phyloP scores from a whole-genome alignment of 1,139 yeast genomes.

The Kodamaea derodonti region DNA sequence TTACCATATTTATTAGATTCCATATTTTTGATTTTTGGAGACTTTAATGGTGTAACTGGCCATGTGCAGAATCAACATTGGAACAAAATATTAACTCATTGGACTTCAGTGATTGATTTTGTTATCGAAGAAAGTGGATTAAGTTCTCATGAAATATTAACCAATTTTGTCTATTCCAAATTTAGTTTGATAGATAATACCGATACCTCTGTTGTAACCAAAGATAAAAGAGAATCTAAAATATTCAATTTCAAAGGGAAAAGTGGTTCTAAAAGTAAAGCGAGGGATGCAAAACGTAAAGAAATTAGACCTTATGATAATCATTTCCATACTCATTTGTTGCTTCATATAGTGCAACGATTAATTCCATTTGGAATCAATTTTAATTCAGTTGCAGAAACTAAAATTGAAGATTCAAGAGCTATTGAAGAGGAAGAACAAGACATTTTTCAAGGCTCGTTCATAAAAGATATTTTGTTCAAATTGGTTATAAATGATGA shows the following conservation, averaged over 20 bases:
- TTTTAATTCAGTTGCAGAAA: constrained; percentile 23
- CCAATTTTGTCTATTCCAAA: constrained; percentile 28
- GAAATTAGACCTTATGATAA: constrained; percentile 31
- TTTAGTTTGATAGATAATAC: constrained; percentile 17
- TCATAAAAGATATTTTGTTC: constrained; percentile 30
- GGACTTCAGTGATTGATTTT: constrained; percentile 29
- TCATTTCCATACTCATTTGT: constrained; percentile 19
- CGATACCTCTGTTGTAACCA: constrained; percentile 8
- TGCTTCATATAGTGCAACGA: constrained; percentile 28
- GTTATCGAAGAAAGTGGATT: constrained; percentile 39
- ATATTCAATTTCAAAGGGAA: constrained; percentile 26
- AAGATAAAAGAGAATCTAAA: constrained; percentile 24
- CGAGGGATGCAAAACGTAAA: constrained; percentile 15
- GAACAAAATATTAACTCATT: constrained; percentile 30
- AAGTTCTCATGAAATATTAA: constrained; percentile 35
- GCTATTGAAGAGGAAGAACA: constrained; percentile 19
- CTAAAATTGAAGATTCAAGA: constrained; percentile 10
- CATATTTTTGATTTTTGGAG: constrained; percentile 31
- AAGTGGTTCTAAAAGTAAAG: constrained; percentile 19
- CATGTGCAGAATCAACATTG: constrained; percentile 36
- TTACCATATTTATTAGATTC: constrained; percentile 27
- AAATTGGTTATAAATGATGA: constrained; percentile 32
- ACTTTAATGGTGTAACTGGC: constrained; percentile 14
- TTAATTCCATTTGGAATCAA: constrained; percentile 38
- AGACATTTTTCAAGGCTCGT: constrained; percentile 17